Evolutionary conservation across 192 early-diverging fungal species (phyloP).

Genomic region (Gigaspora rosea): DNA sequence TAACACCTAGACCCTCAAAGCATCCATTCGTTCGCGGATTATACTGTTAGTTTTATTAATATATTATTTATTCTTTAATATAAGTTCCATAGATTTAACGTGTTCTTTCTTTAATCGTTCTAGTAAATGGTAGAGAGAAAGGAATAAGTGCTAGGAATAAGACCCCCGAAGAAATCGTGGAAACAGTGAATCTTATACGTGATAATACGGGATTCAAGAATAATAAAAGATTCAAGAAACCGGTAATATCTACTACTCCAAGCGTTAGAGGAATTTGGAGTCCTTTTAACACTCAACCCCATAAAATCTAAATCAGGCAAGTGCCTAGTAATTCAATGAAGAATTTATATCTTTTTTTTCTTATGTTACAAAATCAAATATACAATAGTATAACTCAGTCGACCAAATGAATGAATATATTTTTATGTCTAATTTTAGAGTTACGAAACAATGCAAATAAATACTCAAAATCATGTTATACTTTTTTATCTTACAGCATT

Average conservation of each 20-base stretch:
- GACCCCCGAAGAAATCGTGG: constrained; percentile 57
- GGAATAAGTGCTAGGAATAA: constrained; percentile 69
- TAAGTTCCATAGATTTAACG: neutral
- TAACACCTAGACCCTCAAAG: constrained; percentile 68
- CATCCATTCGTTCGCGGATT: constrained; percentile 74
- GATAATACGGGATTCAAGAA: constrained; percentile 64
- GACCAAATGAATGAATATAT: too few species aligned
- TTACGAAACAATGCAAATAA: too few species aligned
- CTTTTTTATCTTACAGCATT: too few species aligned
- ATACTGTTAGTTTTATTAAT: constrained; percentile 54
- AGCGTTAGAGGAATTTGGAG: constrained; percentile 85
- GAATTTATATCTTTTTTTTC: too few species aligned
- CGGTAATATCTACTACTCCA: constrained; percentile 74
- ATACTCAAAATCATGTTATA: too few species aligned
- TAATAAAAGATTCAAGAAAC: constrained; percentile 64
- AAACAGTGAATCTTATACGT: constrained; percentile 61
- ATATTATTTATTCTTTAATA: neutral
- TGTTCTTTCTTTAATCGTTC: neutral
- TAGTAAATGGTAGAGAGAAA: constrained; percentile 64
- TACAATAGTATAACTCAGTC: too few species aligned
- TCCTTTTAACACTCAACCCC: constrained; percentile 72
- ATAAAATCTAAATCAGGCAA: constrained; percentile 54
- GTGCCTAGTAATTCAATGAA: too few species aligned
- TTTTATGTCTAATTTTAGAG: too few species aligned
- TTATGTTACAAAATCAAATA: too few species aligned